Evolutionary conservation across 2,329 filamentous ascomycete genomes (phyloP), one percentile per base, ranked within the genome.

Genomic region (Mycogone perniciosa): DNA sequence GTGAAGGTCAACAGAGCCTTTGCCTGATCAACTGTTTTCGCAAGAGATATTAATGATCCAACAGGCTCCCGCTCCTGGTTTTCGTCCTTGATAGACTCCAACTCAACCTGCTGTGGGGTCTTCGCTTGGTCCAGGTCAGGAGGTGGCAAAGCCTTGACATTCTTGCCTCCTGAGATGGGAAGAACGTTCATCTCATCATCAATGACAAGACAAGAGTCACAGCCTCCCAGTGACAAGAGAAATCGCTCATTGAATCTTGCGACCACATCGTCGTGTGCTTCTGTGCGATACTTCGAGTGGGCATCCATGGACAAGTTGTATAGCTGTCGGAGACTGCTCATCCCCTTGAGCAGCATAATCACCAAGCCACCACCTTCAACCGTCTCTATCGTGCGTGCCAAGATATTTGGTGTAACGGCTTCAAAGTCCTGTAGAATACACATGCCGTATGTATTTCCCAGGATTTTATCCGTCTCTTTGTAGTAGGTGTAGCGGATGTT

Each of bases 401-500:
- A 80, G 57, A 96, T 79, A 65, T 99, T 99, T n/a, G 93, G 93
- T 7, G 93, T 99, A 59, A 99, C 81, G 38, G 91, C 93, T 71
- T 99, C 93, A 62, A 99, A 99, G 66, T 99, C 93, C 69, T 99
- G 93, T 60, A 99, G 73, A 57, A 99, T 95, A 68, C 90, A 96
- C 89, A 96, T 96, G 66, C 92, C 92, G 66, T 93, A 99, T 40
- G 93, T 99, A 69, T 97, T 95, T 67, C 93, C 93, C 51, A 97
- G 72, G 64, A 99, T 96, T 77, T 96, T 97, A 64, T 99, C 93
- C 30, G 93, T 97, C 74, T 99, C 93, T 73, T 99, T 99, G 77
- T 99, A 99, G 78, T 96, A 99, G 52, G 93, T 89, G 80, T 99
- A 99, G 69, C 93, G 88, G 67, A 99, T 96, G 70, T 96, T 90